Percentiles rank a stretch among this genome's conserved stretches.
These are phyloP conservation scores for Verticillium zaregamsianum DNA, from an alignment of 2,329 filamentous ascomycete genomes.

Conservation along the genomic window DNA sequence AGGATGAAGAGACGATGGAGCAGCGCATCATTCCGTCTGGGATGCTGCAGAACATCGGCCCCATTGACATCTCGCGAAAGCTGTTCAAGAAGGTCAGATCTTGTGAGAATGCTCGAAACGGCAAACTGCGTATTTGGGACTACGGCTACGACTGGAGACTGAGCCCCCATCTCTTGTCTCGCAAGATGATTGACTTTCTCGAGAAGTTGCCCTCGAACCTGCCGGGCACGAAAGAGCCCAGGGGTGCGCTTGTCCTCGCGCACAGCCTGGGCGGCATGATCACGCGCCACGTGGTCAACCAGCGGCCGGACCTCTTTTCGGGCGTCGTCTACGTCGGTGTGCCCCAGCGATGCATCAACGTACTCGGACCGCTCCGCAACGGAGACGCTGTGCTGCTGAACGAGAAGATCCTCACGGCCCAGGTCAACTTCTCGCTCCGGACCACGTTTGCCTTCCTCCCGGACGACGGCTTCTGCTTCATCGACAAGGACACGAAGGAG, in stretches of 20 bases:
- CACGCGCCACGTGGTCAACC: constrained; percentile 82
- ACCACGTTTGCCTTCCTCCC: constrained; percentile 83
- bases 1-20: constrained; percentile 80
- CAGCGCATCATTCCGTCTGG: constrained; percentile 80
- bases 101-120: constrained; percentile 67
- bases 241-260: constrained; percentile 76
- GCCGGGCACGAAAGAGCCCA: constrained; percentile 54
- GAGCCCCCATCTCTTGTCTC: constrained; percentile 72
- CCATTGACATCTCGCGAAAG: constrained; percentile 81
- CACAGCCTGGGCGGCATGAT: constrained; percentile 87
- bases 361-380: constrained; percentile 82
- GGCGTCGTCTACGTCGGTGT: constrained; percentile 83
- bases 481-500: constrained; percentile 76
- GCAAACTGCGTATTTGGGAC: constrained; percentile 75
- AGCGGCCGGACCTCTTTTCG: constrained; percentile 77
- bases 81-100: constrained; percentile 74
- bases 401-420: constrained; percentile 82
- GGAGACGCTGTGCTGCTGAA: constrained; percentile 91
- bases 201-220: constrained; percentile 72
- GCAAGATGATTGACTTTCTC: constrained; percentile 68
- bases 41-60: constrained; percentile 88
- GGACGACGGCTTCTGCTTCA: constrained; percentile 81
- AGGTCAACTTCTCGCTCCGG: constrained; percentile 88
- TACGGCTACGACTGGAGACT: constrained; percentile 96
- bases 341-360: constrained; percentile 84